Percentiles rank a stretch among this genome's conserved stretches.
Conservation (phyloP, 345 rosid species). For the Gynandropsis gynandra region DNA sequence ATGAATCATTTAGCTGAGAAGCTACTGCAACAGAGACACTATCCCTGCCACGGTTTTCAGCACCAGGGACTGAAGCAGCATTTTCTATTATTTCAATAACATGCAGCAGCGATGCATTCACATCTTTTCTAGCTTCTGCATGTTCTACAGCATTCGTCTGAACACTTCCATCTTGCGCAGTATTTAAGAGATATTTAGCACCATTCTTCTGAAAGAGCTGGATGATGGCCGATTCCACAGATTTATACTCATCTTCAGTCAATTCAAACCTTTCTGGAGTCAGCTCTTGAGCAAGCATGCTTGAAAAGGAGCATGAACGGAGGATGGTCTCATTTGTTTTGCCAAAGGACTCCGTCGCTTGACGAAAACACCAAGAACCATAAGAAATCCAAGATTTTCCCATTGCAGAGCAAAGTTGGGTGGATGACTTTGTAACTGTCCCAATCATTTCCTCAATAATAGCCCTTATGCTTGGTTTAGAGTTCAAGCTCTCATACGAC, state of each 20-base stretch:
- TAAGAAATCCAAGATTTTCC: constrained; percentile 92
- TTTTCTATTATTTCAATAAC: constrained; percentile 54
- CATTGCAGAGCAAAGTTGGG: constrained; percentile 77
- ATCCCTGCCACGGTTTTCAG: constrained; percentile 47
- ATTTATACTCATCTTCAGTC: constrained; percentile 57
- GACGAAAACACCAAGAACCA: constrained; percentile 86
- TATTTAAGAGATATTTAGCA: constrained; percentile 21
- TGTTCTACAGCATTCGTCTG: constrained; percentile 29
- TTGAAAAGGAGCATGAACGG: constrained; percentile 48
- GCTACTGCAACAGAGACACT: constrained; percentile 55
- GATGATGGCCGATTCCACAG: constrained; percentile 37
- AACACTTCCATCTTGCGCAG: constrained; percentile 27
- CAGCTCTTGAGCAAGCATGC: constrained; percentile 51
- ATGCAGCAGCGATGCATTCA: constrained; percentile 45
- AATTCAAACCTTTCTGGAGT: constrained; percentile 55
- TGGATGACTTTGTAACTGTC: constrained; percentile 63
- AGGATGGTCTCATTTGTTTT: constrained; percentile 34
- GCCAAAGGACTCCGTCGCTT: constrained; percentile 48
- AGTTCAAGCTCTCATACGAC: constrained; percentile 21
- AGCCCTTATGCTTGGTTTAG: constrained; percentile 30
- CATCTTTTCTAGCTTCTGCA: constrained; percentile 25
- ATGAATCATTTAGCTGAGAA: constrained; percentile 44
- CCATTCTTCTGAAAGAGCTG: constrained; percentile 35
- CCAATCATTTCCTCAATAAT: constrained; percentile 67
- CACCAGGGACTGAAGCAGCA: constrained; percentile 62